These are phyloP conservation scores for Rhizomucor pusillus DNA, from an alignment of 371 early-diverging fungal species.

Conservation along the genomic window DNA sequence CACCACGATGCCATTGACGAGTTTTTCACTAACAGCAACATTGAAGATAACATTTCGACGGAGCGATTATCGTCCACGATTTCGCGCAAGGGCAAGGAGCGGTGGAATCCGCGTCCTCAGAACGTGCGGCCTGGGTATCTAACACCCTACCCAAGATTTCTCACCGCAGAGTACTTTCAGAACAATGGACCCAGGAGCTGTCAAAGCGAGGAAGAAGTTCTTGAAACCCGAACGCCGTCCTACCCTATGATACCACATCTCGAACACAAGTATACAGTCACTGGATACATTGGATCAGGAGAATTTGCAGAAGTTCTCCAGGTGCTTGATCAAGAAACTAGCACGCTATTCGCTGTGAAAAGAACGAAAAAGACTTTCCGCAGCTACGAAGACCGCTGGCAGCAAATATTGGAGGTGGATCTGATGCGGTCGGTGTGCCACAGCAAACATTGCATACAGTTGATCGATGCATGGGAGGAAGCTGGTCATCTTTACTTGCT, in stretches of 20 bases:
- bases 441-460: conserved; percentile 62
- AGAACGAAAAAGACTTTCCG: conserved; percentile 64
- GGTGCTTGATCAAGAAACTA: conserved; percentile 58
- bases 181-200: conserved; percentile 12
- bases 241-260: conserved; percentile 21
- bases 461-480: conserved; percentile 91
- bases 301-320: conserved; percentile 79
- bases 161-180: conserved; percentile 34
- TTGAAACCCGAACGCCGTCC: conserved; percentile 6
- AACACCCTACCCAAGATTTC: conserved; percentile 28
- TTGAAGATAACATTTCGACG: conserved; percentile 10
- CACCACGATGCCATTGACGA: background rate
- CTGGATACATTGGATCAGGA: conserved; percentile 64
- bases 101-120: background rate
- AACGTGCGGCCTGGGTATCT: conserved; percentile 8
- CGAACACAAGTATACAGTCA: conserved; percentile 25
- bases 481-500: conserved; percentile 84
- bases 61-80: conserved; percentile 2
- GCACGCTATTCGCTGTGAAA: conserved; percentile 74
- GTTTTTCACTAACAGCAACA: conserved; percentile 4
- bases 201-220: conserved; percentile 5
- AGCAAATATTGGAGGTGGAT: conserved; percentile 78
- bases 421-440: conserved; percentile 65
- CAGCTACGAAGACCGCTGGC: conserved; percentile 72
- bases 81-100: background rate